Base-by-base conservation (phyloP, 352 stramenopile species). In the Blastocystis sp. region DNA sequence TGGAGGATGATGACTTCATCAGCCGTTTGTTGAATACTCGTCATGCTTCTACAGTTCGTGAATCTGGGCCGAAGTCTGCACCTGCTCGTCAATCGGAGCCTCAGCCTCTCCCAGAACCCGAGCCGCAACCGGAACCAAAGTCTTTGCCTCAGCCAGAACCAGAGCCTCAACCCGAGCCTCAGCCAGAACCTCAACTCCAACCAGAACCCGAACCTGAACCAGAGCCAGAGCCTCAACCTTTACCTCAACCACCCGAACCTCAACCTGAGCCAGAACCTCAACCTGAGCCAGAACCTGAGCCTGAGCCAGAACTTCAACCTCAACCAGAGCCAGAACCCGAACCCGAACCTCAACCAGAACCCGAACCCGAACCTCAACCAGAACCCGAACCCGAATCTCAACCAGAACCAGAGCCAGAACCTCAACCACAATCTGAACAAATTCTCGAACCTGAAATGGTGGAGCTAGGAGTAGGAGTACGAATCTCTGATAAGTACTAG, bases 1-100 rank as follows among this genome's bases (percentile, higher is more conserved):
- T n/a, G n/a, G n/a, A n/a, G n/a, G 59, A 71, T 29, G 59, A 71
- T 29, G 59, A 71, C 59, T 71, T 71, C 59, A 71, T 71, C 29
- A 71, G 59, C 24, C 49, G 49, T 21, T 21, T 57, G 12, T 21
- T 57, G 49, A 57, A 57, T 21, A 57, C 11, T 57, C 49, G 49
- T 57, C n/a, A n/a, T n/a, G n/a, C n/a, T n/a, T n/a, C n/a, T n/a
- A n/a, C n/a, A n/a, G n/a, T 58, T 58, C 51, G 1, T 32, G 35
- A 75, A 39, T 39, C 63, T 51, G 39, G 54, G 63, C 29, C 66
- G 12, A 32, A 24, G 1, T 32, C 66, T n/a, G 37, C n/a, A 29
- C 12, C 37, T 59, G 27, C 16, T 21, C 29, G 1, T 75, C 21
- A 75, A 39, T n/a, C 11, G 29, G 67, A 80, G 6, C 67, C 67